These are phyloP conservation scores for Dendrocalamus latiflorus DNA, from an alignment of 202 grass and related monocot species.

Conservation along the genomic window DNA sequence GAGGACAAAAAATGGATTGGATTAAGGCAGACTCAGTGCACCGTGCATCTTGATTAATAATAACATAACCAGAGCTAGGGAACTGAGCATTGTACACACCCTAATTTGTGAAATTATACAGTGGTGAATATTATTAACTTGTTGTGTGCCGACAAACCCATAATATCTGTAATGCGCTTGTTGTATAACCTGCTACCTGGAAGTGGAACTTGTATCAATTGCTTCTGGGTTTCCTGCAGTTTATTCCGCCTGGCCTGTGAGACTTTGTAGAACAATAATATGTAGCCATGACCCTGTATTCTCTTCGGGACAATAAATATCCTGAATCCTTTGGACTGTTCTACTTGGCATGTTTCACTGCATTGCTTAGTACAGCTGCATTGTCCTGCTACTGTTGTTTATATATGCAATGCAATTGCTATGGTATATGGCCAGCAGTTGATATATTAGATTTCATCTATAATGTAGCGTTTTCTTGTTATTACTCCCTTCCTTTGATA, in stretches of 20 bases:
- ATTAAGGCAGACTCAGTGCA: constrained; percentile 34
- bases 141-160: constrained; percentile 3
- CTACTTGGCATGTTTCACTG: background rate
- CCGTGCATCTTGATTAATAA: constrained; percentile 42
- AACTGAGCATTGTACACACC: constrained; percentile 24
- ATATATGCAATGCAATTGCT: background rate
- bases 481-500: background rate
- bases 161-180: constrained; percentile 9
- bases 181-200: constrained; percentile 29
- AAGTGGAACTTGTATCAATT: background rate
- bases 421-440: background rate
- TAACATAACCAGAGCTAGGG: constrained; percentile 9
- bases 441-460: background rate
- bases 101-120: constrained; percentile 24
- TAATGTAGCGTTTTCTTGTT: background rate
- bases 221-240: background rate
- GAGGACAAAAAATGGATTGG: constrained; percentile 46
- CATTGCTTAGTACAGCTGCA: background rate
- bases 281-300: constrained; percentile 1
- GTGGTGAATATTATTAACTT: constrained; percentile 27
- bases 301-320: background rate
- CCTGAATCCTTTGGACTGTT: background rate
- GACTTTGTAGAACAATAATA: constrained; percentile 4
- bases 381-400: background rate
- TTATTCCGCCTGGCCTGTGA: background rate